Conservation (phyloP, 2,329 filamentous ascomycete genomes). For the Colletotrichum echinochloae region DNA sequence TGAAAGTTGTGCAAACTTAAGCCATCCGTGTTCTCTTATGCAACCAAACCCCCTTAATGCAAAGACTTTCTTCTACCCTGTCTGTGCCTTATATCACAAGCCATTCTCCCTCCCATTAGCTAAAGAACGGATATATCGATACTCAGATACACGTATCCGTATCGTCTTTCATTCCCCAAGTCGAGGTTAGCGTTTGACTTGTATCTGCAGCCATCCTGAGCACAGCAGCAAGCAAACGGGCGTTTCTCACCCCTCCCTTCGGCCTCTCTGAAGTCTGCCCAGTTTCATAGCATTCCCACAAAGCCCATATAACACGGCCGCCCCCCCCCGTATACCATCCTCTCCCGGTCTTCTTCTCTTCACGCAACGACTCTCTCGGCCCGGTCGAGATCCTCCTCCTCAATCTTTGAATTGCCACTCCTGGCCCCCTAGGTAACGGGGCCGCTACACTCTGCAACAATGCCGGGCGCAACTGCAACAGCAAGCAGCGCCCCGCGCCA, state of each 20-base stretch:
- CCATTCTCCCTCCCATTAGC: too few relatives aligned
- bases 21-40: neutral
- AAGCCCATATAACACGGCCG: slow-evolving; percentile 14
- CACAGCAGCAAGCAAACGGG: neutral
- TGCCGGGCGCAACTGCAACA: slow-evolving; percentile 31
- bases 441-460: slow-evolving; percentile 42
- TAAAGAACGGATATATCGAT: too few relatives aligned
- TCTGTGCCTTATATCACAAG: neutral
- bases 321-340: neutral
- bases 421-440: slow-evolving; percentile 35
- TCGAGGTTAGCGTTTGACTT: slow-evolving; percentile 4
- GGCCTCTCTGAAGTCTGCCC: too few relatives aligned
- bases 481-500: slow-evolving; percentile 19
- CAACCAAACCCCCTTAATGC: neutral
- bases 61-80: too few relatives aligned
- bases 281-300: neutral
- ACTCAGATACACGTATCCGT: neutral
- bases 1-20: slow-evolving; percentile 8
- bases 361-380: slow-evolving; percentile 13
- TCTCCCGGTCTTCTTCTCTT: neutral
- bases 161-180: neutral
- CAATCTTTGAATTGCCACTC: slow-evolving; percentile 2
- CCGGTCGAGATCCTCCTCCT: slow-evolving; percentile 13
- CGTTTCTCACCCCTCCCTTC: neutral
- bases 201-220: slow-evolving; percentile 26